A percentile compares a stretch with the other conserved stretches of the same genome.
Conservation (phyloP, 441 rosid species). For the Viola pubescens region DNA sequence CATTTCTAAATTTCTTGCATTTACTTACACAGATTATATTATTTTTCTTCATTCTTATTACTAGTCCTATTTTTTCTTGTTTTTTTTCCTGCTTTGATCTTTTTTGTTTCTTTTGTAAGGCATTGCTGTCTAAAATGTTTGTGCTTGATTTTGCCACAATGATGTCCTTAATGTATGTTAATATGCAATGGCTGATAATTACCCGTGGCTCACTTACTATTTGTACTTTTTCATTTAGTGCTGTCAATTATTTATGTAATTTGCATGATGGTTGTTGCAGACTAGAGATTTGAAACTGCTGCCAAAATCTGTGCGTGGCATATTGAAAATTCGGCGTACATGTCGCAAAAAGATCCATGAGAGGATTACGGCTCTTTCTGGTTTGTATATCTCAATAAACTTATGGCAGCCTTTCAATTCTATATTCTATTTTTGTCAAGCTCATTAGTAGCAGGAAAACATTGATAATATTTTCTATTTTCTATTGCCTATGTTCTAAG, state of each 20-base stretch:
- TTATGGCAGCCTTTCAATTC: no score
- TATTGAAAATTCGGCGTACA: constrained; percentile 49
- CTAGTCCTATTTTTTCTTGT: neutral
- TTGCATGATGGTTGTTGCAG: constrained; percentile 24
- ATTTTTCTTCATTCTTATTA: no score
- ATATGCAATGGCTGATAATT: no score
- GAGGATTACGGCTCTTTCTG: constrained; percentile 67
- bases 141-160: neutral
- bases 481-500: no score
- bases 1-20: no score
- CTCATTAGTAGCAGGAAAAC: no score
- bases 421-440: no score
- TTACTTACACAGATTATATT: no score
- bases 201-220: neutral
- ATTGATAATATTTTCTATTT: no score
- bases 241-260: neutral
- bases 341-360: constrained; percentile 80
- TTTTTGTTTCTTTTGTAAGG: neutral
- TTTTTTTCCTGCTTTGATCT: neutral
- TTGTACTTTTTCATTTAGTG: neutral
- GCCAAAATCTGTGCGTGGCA: constrained; percentile 49
- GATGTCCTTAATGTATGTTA: neutral
- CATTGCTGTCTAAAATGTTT: neutral
- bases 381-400: constrained; percentile 20
- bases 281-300: constrained; percentile 65